phyloP scores from a whole-genome alignment of 2,329 filamentous ascomycete species.

The Grosmannia clavigera region DNA sequence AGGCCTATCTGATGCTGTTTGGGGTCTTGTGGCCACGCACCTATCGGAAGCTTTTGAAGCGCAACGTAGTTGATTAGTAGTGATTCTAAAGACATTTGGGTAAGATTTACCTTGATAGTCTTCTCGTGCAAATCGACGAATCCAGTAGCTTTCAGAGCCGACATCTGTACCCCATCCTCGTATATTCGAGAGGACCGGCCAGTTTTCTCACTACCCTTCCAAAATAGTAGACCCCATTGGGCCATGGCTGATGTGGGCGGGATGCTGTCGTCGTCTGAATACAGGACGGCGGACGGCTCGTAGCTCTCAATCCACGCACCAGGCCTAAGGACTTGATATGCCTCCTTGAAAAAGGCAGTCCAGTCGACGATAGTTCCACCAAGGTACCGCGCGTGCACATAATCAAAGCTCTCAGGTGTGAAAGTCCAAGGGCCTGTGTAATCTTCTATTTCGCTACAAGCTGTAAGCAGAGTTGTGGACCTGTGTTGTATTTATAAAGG shows the following conservation, averaged over 20 bases:
- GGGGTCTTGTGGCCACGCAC: conserved; percentile 22
- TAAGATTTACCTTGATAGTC: conserved; percentile 25
- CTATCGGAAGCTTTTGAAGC: conserved; percentile 2
- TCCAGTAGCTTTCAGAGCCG: conserved; percentile 39
- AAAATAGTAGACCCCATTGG: conserved; percentile 9
- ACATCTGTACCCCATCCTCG: conserved; percentile 37
- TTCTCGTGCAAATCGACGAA: conserved; percentile 44
- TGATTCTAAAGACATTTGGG: too few species aligned
- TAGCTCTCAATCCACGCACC: conserved; percentile 20
- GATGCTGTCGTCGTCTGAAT: conserved; percentile 16
- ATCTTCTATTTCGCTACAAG: conserved; percentile 41
- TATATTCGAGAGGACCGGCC: conserved; percentile 35
- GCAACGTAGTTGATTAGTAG: too few species aligned
- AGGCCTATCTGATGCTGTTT: conserved; percentile 16
- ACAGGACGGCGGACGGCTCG: conserved; percentile 5
- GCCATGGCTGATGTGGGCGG: conserved; percentile 9
- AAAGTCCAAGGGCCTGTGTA: conserved; percentile 36
- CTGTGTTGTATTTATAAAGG: background rate
- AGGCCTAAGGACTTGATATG: background rate
- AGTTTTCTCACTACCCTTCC: conserved; percentile 27
- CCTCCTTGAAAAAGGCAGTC: conserved; percentile 32
- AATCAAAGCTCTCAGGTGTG: conserved; percentile 38
- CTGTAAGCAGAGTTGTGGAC: background rate
- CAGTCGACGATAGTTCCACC: conserved; percentile 41
- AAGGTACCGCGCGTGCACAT: conserved; percentile 43